Base-by-base conservation (phyloP, 495 filamentous ascomycete species). In the Penicillium subrubescens region DNA sequence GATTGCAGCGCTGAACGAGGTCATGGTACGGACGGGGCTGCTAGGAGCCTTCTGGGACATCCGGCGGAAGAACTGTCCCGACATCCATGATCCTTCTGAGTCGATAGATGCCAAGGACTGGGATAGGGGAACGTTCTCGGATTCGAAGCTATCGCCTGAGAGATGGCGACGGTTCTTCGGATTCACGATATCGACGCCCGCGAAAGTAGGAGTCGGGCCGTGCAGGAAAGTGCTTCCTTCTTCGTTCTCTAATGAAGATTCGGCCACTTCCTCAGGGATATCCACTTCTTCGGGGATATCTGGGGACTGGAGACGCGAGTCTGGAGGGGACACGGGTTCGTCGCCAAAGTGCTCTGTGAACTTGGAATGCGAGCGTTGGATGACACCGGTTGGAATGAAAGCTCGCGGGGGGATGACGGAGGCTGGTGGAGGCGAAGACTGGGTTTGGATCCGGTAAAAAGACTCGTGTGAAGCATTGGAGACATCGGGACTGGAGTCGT, bases 311-410 rank as follows among this genome's bases (percentile, higher is more conserved):
- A 94, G 71, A 44, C 90, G 83, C 2, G 93, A 96, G 57, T 91
- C 90, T 5, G 92, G 88, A 10, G 92, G 92, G 19, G 92, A 94
- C 19, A 93, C 72, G 2, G 92, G 90, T 33, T 92, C 82, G 67
- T 96, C 93, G 19, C 92, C 92, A 17, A 97, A 85, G 73, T 97
- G 93, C 74, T 97, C 93, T n/a, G 88, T 87, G 81, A 97, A 97
- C 52, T 92, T 94, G 46, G 92, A 96, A 77, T 91, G 90, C 4
- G 92, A 92, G 33, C 92, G 88, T 63, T 88, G 87, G 8, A 93
- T 87, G 1, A 82, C 83, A 14, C 82, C 84, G 10, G 85, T 83
- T 39, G 79, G 79, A 48, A 75, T 75, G 62, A 77, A 79, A 41
- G 70, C 73, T 62, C 81, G 77, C 0, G 84, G 80, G 17, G 82